Conservation (phyloP, 2,329 filamentous ascomycete genomes). For the Exophiala sp. region DNA sequence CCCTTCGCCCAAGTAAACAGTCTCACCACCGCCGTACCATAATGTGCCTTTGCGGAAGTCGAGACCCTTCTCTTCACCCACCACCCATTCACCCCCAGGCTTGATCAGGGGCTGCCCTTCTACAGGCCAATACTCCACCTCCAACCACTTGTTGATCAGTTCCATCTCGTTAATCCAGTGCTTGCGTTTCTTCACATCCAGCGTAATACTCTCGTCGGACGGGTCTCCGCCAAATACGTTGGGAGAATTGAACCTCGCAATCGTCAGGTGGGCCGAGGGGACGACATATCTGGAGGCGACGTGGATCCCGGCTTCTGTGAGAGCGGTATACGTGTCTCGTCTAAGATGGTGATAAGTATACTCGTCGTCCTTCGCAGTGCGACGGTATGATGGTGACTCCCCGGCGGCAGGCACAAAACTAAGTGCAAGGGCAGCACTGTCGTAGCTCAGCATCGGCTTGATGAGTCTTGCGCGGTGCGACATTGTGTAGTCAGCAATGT, state of each 20-base stretch:
- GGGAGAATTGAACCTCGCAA: slow-evolving; percentile 70
- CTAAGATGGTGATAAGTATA: slow-evolving; percentile 92
- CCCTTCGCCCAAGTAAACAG: slow-evolving; percentile 49
- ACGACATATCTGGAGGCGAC: slow-evolving; percentile 78
- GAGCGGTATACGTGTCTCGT: slow-evolving; percentile 64
- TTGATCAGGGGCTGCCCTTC: slow-evolving; percentile 33
- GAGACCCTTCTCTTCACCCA: slow-evolving; percentile 79
- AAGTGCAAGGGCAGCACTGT: slow-evolving; percentile 76
- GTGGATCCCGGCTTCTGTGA: slow-evolving; percentile 56
- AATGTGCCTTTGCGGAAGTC: slow-evolving; percentile 67
- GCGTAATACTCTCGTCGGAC: slow-evolving; percentile 34
- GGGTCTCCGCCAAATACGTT: slow-evolving; percentile 48
- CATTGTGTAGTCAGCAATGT: slow-evolving; percentile 55
- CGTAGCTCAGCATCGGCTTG: slow-evolving; percentile 76
- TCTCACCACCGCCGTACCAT: slow-evolving; percentile 83
- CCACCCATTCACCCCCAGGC: slow-evolving; percentile 66
- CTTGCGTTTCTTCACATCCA: slow-evolving; percentile 51
- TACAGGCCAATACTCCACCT: slow-evolving; percentile 62
- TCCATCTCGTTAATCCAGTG: slow-evolving; percentile 67
- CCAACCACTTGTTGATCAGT: slow-evolving; percentile 68
- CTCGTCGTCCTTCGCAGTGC: slow-evolving; percentile 48
- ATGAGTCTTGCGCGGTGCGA: slow-evolving; percentile 66
- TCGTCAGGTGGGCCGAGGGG: slow-evolving; percentile 81
- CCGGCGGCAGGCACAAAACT: slow-evolving; percentile 77
- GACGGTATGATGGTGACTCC: slow-evolving; percentile 40